Evolutionary conservation across 306 rosid genomes (phyloP), one percentile per base, ranked within the genome.

Genomic region (Myrica gale): DNA sequence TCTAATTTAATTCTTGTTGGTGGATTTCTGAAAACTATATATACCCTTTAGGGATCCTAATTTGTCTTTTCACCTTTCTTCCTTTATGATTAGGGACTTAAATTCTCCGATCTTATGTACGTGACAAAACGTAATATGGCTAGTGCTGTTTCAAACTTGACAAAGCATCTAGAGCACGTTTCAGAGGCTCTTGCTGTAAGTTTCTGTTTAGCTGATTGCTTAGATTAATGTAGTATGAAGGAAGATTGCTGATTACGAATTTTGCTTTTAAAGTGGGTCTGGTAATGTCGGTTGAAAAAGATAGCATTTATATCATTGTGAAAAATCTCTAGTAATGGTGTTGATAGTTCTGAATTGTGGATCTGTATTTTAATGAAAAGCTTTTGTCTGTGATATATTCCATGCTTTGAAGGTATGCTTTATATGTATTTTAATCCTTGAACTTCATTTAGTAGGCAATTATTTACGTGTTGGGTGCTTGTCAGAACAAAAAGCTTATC

Each of bases 91-190:
- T 76, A 96, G 99, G 99, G 99, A 37, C 47, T 92, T 82, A 85
- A 91, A 61, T 89, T 96, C 83, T 89, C 98, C 1, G 96, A 91
- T 86, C 88, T 96, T 69, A 92, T 96, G 99, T 96, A 92, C 45
- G 99, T 96, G 72, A 92, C 99, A 65, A 96, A 90, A 82, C 91
- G 84, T 46, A 88, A 75, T 72, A 92, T 96, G 99, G 91, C 91
- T 50, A 86, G 44, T 74, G 99, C 98, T 83, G 98, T 96, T 74
- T 71, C 88, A 66, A 93, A 89, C 81, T 85, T 96, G 86, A 87
- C 92, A 21, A 92, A 90, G 68, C 90, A 90, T 85, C 83, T 96
- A 85, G 96, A 92, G 81, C 88, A 82, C 73, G 97, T 90, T 60
- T 80, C 93, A 23, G 99, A 92, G 56, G 90, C 90, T 74, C 89